Evolutionary conservation across 805 yeast species (phyloP), one percentile per base, ranked within the genome.

Genomic region (Yamadazyma akitaensis): DNA sequence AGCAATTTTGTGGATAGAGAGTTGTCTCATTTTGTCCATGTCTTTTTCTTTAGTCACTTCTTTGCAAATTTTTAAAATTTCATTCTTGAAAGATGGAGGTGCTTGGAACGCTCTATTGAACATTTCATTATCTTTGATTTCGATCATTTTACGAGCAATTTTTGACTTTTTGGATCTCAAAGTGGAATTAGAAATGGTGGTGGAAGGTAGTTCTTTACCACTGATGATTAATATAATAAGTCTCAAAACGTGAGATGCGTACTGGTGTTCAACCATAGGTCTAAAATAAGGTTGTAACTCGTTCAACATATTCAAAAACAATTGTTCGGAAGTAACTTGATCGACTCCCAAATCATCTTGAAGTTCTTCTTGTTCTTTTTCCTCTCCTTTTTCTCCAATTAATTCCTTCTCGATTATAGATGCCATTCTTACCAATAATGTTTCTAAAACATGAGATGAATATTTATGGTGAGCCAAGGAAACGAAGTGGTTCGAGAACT

Each of bases 131-230:
- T 88, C 96, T 57, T 83, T 82, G 38, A 89, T 84, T 55, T 87
- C 94, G 58, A 89, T 88, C 96, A 88, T 88, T 62, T 90, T 90
- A 63, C 98, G 81, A 6, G 97, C 97, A 64, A 82, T 85, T 65
- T 81, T 90, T 42, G 89, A 86, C 66, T 76, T 85, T 60, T 88
- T 89, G 25, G 95, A 85, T 61, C 98, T 79, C 53, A 89, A 72
- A 5, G 85, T 78, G 0, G 91, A 85, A 59, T 82, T 82, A 21
- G 84, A 76, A 58, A 75, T 75, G 1, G 84, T 79, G 0, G 90
- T 68, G 4, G 91, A 82, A 14, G 96, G 94, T 45, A 90, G 66
- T 46, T 82, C 83, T 55, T 84, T 83, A 3, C 96, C 97, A 2
- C 94, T 74, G 30, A 89, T 63, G 12, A 90, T 77, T 44, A 90